These are phyloP conservation scores for Lagenaria siceraria DNA, from an alignment of 306 rosid species.

Conservation along the genomic window DNA sequence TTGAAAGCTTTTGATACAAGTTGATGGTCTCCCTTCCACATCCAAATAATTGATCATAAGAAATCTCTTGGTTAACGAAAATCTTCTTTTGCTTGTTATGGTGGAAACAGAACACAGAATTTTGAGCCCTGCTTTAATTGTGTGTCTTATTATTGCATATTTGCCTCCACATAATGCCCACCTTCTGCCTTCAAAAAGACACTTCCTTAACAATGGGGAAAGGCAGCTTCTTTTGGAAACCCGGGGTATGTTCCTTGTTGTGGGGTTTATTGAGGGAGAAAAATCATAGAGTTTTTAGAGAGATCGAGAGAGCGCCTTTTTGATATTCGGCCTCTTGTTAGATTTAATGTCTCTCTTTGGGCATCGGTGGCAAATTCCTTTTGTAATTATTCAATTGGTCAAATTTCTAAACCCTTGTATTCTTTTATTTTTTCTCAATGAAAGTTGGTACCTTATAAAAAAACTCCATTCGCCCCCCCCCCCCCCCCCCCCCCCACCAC, in stretches of 20 bases:
- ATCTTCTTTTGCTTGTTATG: neutral
- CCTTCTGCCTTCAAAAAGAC: neutral
- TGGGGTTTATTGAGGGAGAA: no score
- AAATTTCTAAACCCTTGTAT: no score
- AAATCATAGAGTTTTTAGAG: no score
- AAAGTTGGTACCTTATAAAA: no score
- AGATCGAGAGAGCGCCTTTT: no score
- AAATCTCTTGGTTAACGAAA: neutral
- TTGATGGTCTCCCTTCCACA: neutral
- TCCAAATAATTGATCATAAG: neutral
- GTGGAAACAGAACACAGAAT: neutral
- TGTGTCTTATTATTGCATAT: neutral
- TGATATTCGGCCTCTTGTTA: no score
- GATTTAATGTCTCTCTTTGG: no score
- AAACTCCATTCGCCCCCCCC: neutral
- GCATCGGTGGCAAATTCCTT: no score
- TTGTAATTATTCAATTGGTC: no score
- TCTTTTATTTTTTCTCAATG: no score
- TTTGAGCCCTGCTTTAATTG: neutral
- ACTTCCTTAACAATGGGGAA: neutral
- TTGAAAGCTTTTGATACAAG: neutral
- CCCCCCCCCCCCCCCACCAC: neutral
- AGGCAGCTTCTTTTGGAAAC: no score
- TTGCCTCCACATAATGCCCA: neutral
- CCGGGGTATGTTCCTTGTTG: no score